Evolutionary conservation across 257 asterid genomes (phyloP), one percentile per base, ranked within the genome.

Genomic region (Mentha longifolia): DNA sequence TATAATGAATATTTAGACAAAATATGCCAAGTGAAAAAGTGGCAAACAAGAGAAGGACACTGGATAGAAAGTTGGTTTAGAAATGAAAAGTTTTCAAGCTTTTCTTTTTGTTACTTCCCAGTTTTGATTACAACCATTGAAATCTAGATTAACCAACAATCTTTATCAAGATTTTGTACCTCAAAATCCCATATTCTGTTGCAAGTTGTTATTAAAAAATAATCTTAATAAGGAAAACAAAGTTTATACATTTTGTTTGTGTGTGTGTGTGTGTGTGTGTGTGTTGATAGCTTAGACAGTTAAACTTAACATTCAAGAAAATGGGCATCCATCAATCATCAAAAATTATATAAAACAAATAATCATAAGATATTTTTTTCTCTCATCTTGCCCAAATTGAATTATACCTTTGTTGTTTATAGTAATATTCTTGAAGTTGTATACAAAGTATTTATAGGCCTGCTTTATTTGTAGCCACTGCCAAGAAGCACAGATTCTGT

Each of bases 261-360:
- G n/a, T n/a, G n/a, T n/a, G 7, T 17, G 15, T 19, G 7, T 17
- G n/a, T 30, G 49, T 60, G 49, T 60, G 47, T 35, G 66, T 35
- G 49, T 37, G 28, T 41, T 22, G 89, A 74, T 82, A 82, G 81
- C 67, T 73, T 82, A 64, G 93, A 80, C 69, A 77, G 72, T 81
- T 79, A 76, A 83, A 78, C 83, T 75, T 80, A 85, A 83, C 88
- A 74, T 71, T 78, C 76, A 84, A 84, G 89, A 79, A 82, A 86
- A 80, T 78, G 88, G 95, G 95, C 74, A 87, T 89, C 96, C 78
- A 82, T 82, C 91, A 80, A 77, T 81, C 88, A 85, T 74, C 65
- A 79, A 68, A 80, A 83, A 67, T 70, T 85, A 90, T 85, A 83
- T 81, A 88, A 28, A 28, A 28, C 85, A 85, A 85, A 83, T 85